A percentile compares a stretch with the other conserved stretches of the same genome.
These are phyloP conservation scores for Talaromyces pinophilus DNA, from an alignment of 2,329 filamentous ascomycete species.

Conservation along the genomic window DNA sequence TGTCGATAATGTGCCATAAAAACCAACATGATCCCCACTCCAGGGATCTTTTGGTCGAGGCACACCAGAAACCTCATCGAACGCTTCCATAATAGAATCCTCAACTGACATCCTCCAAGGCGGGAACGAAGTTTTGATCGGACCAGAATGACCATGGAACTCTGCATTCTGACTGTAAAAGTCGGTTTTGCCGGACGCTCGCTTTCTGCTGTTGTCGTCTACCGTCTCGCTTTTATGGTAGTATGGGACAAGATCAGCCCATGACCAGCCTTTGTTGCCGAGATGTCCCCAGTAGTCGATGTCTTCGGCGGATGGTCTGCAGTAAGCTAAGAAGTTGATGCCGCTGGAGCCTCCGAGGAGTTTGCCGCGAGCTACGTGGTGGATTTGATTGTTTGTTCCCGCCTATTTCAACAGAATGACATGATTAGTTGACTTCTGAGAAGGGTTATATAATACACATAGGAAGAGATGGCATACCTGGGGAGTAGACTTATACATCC, in stretches of 20 bases:
- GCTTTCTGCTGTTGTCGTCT: background rate
- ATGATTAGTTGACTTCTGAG: too few species aligned
- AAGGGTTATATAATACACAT: too few species aligned
- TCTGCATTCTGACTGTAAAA: background rate
- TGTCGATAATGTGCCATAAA: background rate
- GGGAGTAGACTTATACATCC: constrained; percentile 9
- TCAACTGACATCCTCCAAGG: background rate
- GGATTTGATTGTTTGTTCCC: constrained; percentile 1
- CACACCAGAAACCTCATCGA: constrained; percentile 3
- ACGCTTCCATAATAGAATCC: constrained; percentile 1
- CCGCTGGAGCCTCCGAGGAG: background rate
- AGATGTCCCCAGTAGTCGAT: background rate
- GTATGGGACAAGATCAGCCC: background rate
- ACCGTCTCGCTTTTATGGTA: background rate
- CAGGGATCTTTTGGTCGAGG: background rate
- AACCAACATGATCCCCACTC: constrained; percentile 12
- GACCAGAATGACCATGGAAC: constrained; percentile 1
- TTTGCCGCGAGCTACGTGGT: constrained; percentile 6
- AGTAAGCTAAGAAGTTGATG: constrained; percentile 1
- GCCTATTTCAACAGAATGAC: background rate
- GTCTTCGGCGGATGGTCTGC: constrained; percentile 5
- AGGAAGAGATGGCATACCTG: background rate
- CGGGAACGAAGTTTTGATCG: background rate
- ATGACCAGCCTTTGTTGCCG: constrained; percentile 12
- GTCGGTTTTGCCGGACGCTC: background rate